phyloP scores from a whole-genome alignment of 2,329 filamentous ascomycete species.

The Talaromyces sp. region DNA sequence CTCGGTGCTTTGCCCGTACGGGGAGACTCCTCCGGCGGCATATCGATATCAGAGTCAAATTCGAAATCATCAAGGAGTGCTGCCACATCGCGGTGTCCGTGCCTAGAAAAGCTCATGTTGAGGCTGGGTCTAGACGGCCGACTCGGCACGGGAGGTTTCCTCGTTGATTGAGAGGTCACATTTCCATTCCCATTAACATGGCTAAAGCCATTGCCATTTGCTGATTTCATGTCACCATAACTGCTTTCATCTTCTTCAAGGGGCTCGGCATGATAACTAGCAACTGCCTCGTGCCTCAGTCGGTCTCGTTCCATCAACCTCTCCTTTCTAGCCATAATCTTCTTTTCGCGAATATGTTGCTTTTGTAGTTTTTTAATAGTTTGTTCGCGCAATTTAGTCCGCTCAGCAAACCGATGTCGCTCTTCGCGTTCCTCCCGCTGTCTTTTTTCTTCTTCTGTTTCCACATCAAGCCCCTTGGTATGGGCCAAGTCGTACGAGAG shows the following conservation, averaged over 20 bases:
- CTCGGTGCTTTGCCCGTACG: constrained; percentile 7
- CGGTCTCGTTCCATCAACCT: constrained; percentile 24
- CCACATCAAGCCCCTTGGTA: constrained; percentile 34
- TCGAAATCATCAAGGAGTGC: constrained; percentile 37
- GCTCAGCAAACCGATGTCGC: constrained; percentile 25
- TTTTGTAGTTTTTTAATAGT: constrained; percentile 36
- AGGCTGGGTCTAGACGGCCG: constrained; percentile 20
- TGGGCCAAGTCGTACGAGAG: constrained; percentile 44
- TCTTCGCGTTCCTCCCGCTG: constrained; percentile 34
- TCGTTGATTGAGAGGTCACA: background rate
- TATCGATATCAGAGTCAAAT: constrained; percentile 39
- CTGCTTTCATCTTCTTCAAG: background rate
- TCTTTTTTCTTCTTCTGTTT: constrained; percentile 31
- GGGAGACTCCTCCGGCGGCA: constrained; percentile 27
- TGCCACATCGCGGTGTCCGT: constrained; percentile 21
- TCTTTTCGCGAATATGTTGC: constrained; percentile 36
- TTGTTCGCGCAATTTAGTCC: constrained; percentile 33
- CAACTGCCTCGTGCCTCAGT: background rate
- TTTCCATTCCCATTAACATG: background rate
- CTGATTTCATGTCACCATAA: background rate
- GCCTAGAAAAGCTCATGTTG: constrained; percentile 18
- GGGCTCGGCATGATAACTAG: background rate
- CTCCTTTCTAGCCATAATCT: constrained; percentile 26
- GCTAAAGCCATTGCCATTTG: background rate
- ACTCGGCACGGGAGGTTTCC: background rate